Evolutionary conservation across 2,329 filamentous ascomycete species (phyloP).

Genomic region (Rachicladosporium sp.): DNA sequence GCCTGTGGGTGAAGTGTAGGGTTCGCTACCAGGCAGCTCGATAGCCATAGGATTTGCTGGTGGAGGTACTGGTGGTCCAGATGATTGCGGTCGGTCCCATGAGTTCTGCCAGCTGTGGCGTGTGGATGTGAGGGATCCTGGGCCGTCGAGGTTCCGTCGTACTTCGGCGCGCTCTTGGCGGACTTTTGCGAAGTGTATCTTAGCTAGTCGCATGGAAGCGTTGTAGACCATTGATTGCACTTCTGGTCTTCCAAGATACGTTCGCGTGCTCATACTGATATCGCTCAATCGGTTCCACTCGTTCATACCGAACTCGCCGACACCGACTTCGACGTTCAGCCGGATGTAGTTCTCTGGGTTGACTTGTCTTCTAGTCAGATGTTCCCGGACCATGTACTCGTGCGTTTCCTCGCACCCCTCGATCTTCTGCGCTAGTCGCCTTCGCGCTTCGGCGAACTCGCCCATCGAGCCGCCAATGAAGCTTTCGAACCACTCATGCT

Average conservation of each 20-base stretch:
- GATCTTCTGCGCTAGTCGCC: constrained; percentile 77
- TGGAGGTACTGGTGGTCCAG: constrained; percentile 22
- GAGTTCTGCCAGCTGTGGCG: constrained; percentile 19
- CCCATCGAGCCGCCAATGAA: constrained; percentile 61
- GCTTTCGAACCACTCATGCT: constrained; percentile 82
- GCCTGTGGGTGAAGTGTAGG: constrained; percentile 12
- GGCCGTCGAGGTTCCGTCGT: constrained; percentile 6
- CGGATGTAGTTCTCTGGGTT: constrained; percentile 87
- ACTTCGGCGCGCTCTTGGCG: constrained; percentile 45
- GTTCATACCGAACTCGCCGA: constrained; percentile 97
- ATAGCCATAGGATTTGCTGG: constrained; percentile 30
- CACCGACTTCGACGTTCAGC: constrained; percentile 91
- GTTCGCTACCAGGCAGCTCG: constrained; percentile 20
- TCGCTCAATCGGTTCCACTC: constrained; percentile 92
- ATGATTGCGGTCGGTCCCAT: constrained; percentile 15
- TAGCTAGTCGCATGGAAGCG: constrained; percentile 68
- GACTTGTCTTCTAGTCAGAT: constrained; percentile 60
- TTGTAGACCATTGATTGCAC: constrained; percentile 68
- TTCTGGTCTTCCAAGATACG: constrained; percentile 62
- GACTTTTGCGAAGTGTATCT: constrained; percentile 65
- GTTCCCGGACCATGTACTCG: constrained; percentile 68
- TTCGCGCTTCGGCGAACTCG: constrained; percentile 80
- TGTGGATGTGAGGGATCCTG: constrained; percentile 3
- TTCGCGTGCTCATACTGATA: constrained; percentile 82
- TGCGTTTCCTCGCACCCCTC: constrained; percentile 91